Conservation (phyloP, 2,329 filamentous ascomycete genomes). For the Talaromyces albobiverticillius region DNA sequence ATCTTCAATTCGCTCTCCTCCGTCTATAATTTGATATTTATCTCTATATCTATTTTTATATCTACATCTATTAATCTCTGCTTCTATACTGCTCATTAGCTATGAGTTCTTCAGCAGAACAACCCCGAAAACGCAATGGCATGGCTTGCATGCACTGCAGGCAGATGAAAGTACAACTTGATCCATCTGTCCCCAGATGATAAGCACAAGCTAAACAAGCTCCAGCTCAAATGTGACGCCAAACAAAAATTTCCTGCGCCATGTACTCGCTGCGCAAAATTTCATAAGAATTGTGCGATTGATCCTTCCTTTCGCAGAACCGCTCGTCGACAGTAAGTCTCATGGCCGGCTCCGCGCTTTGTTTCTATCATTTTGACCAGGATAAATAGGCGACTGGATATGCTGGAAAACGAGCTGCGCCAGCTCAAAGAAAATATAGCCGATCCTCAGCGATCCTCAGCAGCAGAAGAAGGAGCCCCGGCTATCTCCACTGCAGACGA, state of each 20-base stretch:
- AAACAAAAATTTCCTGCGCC: not conserved
- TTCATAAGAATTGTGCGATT: constrained; percentile 1
- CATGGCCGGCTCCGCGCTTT: too few species aligned
- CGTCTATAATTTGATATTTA: too few species aligned
- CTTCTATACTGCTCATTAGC: not conserved
- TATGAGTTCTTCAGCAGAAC: not conserved
- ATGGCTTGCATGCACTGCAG: not conserved
- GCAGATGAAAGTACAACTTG: constrained; percentile 1
- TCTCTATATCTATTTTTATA: too few species aligned
- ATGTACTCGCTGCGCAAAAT: not conserved
- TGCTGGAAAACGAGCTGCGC: constrained; percentile 3
- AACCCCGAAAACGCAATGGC: not conserved
- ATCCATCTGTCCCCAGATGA: not conserved
- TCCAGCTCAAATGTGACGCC: not conserved
- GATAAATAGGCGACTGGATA: not conserved
- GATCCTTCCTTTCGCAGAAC: not conserved
- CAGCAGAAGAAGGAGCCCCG: not conserved
- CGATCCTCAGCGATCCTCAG: not conserved
- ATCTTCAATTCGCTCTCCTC: too few species aligned
- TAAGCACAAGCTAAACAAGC: not conserved
- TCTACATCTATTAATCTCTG: too few species aligned
- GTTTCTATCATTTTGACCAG: not conserved
- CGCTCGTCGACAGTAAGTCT: not conserved
- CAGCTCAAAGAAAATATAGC: not conserved
- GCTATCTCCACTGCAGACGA: not conserved